phyloP scores from a whole-genome alignment of 768 basidiomycete genomes.

The Termitomyces sp. region DNA sequence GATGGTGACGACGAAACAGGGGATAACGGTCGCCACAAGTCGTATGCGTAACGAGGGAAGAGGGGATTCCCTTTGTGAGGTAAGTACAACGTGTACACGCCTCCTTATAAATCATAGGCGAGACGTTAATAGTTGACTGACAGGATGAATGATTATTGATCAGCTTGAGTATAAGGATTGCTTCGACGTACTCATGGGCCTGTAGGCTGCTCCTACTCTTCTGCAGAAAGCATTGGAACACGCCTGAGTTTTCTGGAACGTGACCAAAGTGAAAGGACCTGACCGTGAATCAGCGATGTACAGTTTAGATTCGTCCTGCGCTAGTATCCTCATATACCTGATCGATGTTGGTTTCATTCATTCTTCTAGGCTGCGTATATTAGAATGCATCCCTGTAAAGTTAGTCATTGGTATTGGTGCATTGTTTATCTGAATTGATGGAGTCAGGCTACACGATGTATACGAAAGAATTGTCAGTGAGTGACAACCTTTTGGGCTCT shows the following conservation, averaged over 20 bases:
- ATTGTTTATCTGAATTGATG: background rate
- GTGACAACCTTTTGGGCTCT: background rate
- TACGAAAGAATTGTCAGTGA: background rate
- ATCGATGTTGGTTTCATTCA: background rate
- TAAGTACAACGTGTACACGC: background rate
- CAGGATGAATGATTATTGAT: background rate
- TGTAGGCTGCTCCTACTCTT: background rate
- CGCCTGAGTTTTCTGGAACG: background rate
- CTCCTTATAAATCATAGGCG: background rate
- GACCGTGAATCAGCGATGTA: background rate
- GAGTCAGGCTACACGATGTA: background rate
- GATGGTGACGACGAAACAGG: background rate
- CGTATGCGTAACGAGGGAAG: background rate
- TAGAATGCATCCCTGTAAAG: background rate
- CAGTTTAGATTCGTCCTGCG: background rate
- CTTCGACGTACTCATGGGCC: background rate
- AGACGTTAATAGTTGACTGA: background rate
- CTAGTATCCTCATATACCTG: background rate
- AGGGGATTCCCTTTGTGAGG: background rate
- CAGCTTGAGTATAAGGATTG: background rate
- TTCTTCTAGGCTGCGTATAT: background rate
- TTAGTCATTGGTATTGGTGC: background rate
- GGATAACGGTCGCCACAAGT: background rate
- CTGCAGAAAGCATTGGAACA: background rate
- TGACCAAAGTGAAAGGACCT: background rate